Evolutionary conservation across 2,329 filamentous ascomycete species (phyloP).

Genomic region (Pseudopyricularia javanii): DNA sequence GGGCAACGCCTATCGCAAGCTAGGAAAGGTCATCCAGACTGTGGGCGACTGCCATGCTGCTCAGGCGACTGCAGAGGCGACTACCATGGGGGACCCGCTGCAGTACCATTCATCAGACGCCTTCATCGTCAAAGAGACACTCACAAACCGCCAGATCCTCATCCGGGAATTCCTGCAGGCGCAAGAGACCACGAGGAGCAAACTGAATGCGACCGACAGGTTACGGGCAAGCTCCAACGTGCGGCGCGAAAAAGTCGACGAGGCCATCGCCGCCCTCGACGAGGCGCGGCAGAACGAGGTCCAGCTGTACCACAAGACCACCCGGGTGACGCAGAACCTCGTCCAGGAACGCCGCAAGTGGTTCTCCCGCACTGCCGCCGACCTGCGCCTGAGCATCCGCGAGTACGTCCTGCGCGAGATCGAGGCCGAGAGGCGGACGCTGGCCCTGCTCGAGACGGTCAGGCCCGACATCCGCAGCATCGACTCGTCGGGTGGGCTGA

Average conservation of each 20-base stretch:
- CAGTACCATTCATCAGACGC: conserved; percentile 92
- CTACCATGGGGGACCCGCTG: conserved; percentile 84
- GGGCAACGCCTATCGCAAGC: conserved; percentile 82
- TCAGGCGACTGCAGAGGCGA: conserved; percentile 92
- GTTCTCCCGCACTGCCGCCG: conserved; percentile 77
- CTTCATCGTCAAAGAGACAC: conserved; percentile 94
- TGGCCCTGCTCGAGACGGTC: conserved; percentile 87
- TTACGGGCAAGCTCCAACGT: conserved; percentile 80
- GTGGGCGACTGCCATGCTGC: conserved; percentile 93
- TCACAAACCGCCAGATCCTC: conserved; percentile 94
- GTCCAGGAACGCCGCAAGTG: conserved; percentile 80
- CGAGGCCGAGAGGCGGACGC: conserved; percentile 81
- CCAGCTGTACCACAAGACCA: conserved; percentile 73
- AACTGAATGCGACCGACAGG: conserved; percentile 75
- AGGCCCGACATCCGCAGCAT: conserved; percentile 88
- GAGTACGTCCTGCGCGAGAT: conserved; percentile 94
- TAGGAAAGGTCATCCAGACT: conserved; percentile 85
- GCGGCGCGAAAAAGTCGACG: conserved; percentile 89
- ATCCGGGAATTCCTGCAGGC: conserved; percentile 88
- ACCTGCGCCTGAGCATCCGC: conserved; percentile 70
- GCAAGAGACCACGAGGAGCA: conserved; percentile 72
- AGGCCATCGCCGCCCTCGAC: conserved; percentile 83
- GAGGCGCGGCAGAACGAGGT: conserved; percentile 75
- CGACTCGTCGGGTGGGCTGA: conserved; percentile 80
- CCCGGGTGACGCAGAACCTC: conserved; percentile 79